Percentiles rank a stretch among this genome's conserved stretches.
phyloP scores from a whole-genome alignment of 768 basidiomycete genomes.

The Boletus tomentosulus region DNA sequence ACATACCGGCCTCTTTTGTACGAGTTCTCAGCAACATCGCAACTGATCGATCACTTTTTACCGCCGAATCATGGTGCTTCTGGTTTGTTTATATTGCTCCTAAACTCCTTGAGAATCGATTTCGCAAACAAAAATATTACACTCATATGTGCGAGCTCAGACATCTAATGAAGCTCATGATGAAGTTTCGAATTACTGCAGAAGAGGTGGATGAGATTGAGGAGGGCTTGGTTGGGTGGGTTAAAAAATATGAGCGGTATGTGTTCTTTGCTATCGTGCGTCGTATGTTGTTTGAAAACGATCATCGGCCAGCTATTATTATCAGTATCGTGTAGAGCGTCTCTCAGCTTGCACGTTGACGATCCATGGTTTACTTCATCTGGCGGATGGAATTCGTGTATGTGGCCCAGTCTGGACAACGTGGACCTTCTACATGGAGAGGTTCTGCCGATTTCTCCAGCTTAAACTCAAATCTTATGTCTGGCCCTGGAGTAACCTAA shows the following conservation, averaged over 20 bases:
- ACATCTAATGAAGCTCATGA: neutral
- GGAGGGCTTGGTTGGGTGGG: neutral
- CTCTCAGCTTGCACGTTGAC: constrained; percentile 13
- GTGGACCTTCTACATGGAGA: constrained; percentile 23
- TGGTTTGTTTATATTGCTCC: constrained; percentile 20
- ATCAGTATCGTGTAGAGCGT: neutral
- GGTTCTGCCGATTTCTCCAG: constrained; percentile 18
- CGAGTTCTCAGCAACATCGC: constrained; percentile 32
- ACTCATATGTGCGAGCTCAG: neutral
- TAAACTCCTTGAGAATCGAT: neutral
- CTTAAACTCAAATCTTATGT: constrained; percentile 3
- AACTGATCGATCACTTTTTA: constrained; percentile 8
- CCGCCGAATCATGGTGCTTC: constrained; percentile 20
- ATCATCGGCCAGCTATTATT: neutral
- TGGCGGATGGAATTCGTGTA: constrained; percentile 12
- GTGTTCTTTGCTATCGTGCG: neutral
- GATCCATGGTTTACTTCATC: constrained; percentile 21
- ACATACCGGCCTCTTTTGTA: constrained; percentile 32
- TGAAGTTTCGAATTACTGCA: neutral
- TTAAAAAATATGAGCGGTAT: constrained; percentile 5
- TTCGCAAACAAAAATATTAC: neutral
- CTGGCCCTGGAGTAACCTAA: constrained; percentile 16
- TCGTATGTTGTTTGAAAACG: too few species aligned
- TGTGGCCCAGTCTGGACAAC: constrained; percentile 18
- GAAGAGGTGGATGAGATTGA: neutral